phyloP scores from a whole-genome alignment of 1,284 basidiomycete species.

The Austroboletus olivaceoglutinosus region DNA sequence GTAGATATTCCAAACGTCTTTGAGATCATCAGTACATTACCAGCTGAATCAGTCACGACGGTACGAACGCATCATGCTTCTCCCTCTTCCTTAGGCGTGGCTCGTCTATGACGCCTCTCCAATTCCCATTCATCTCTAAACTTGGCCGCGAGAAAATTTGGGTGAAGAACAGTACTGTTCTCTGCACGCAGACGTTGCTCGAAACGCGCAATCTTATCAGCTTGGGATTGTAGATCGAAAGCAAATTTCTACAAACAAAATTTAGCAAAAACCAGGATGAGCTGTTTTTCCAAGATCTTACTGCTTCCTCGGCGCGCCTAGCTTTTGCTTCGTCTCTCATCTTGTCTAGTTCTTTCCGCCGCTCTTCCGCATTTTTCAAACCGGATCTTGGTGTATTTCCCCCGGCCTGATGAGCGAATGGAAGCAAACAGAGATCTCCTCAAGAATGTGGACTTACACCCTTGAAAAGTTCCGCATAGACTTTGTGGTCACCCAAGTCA shows the following conservation, averaged over 20 bases:
- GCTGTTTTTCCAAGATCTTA: conserved; percentile 31
- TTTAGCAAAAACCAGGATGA: neutral
- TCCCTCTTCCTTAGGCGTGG: conserved; percentile 28
- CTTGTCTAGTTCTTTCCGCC: conserved; percentile 63
- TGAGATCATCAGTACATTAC: conserved; percentile 18
- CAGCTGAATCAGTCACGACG: neutral
- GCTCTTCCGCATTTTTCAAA: conserved; percentile 65
- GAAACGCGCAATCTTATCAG: conserved; percentile 65
- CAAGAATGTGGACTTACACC: conserved; percentile 41
- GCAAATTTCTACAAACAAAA: conserved; percentile 44
- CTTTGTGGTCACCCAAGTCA: conserved; percentile 57
- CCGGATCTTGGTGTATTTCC: conserved; percentile 57
- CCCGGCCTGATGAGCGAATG: conserved; percentile 36
- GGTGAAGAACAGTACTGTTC: conserved; percentile 56
- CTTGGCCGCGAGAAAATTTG: conserved; percentile 64
- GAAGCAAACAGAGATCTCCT: conserved; percentile 1
- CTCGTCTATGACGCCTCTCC: conserved; percentile 29
- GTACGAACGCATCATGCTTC: conserved; percentile 25
- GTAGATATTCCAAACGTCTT: conserved; percentile 12
- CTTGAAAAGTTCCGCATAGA: conserved; percentile 68
- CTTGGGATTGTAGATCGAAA: conserved; percentile 69
- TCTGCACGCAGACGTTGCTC: conserved; percentile 54
- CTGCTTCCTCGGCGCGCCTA: conserved; percentile 55
- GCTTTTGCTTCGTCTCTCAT: conserved; percentile 69
- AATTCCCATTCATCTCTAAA: conserved; percentile 50